These are phyloP conservation scores for Turritis glabra DNA, from an alignment of 345 rosid genomes.

Conservation along the genomic window DNA sequence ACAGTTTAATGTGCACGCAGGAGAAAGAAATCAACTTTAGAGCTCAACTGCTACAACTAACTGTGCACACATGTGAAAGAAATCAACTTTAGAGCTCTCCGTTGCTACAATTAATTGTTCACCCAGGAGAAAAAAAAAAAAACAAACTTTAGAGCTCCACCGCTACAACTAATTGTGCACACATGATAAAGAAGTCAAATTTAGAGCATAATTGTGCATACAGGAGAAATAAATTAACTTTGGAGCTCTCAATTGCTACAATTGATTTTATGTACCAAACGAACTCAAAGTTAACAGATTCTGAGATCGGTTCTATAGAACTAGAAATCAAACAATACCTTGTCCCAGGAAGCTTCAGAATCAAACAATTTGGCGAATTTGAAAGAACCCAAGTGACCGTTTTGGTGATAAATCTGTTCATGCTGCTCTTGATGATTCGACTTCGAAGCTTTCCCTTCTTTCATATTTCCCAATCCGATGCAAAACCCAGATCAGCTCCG, in stretches of 20 bases:
- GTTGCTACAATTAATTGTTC: not conserved
- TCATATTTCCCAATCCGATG: constrained; percentile 42
- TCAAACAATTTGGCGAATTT: constrained; percentile 86
- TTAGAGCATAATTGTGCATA: not conserved
- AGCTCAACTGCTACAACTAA: not conserved
- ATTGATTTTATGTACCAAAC: not conserved
- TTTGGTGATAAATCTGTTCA: constrained; percentile 44
- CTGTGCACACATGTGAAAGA: not conserved
- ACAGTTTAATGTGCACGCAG: not conserved
- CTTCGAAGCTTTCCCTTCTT: constrained; percentile 60
- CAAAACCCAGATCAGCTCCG: constrained; percentile 2
- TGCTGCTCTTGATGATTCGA: constrained; percentile 44
- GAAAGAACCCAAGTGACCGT: constrained; percentile 74
- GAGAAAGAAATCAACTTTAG: not conserved
- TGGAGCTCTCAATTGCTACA: not conserved
- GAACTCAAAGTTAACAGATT: not conserved
- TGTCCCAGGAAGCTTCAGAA: constrained; percentile 95
- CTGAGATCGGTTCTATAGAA: not conserved
- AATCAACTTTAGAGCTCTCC: not conserved
- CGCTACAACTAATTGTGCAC: not conserved
- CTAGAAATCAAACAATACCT: constrained; percentile 44
- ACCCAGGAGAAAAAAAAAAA: not conserved
- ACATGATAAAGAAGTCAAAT: not conserved
- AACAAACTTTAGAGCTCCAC: not conserved
- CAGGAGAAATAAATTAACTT: not conserved